Evolutionary conservation across 768 basidiomycete genomes (phyloP), one percentile per base, ranked within the genome.

Genomic region (Sporobolomyces phaffii): DNA sequence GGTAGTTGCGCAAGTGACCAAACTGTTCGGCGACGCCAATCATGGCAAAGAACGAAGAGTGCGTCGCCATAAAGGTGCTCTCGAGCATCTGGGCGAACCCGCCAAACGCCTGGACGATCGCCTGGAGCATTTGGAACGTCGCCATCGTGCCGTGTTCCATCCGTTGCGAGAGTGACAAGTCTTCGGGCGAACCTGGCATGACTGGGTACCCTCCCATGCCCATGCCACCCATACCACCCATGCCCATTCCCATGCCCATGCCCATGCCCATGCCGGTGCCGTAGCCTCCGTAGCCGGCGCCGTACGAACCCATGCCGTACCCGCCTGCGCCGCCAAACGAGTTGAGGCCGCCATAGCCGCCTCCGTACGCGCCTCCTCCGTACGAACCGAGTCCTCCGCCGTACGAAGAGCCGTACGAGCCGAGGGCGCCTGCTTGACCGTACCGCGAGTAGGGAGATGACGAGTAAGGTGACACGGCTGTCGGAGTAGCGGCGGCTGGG

Each of bases 51-150:
- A 77, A 76, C n/a, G 47, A 57, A 38, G 72, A 73, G 57, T 75
- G 75, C 14, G 75, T 73, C 3, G 94, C 94, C 87, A 97, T 89
- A 79, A 94, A 97, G 8, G 94, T 98, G 38, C 85, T 87, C 78
- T 98, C 94, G 75, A 99, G 86, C 86, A 99, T 93, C 77, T 98
- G 94, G 0, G 94, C 87, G 68, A 99, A 86, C 28, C 93, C 93
- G 0, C 86, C 83, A 79, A 98, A 94, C 6, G 93, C 96, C 74
- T 91, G 89, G 49, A 99, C 94, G 76, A 99, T 87, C 15, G 89
- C 90, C 73, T 97, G 92, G 33, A 99, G 81, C 62, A 99, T 86
- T 33, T 88, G 83, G 75, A 99, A 99, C 4, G 94, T 97, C 62
- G 89, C 87, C 60, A 89, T 87, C 2, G 94, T 99, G 14, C 90